Evolutionary conservation across 1,284 basidiomycete genomes (phyloP), one percentile per base, ranked within the genome.

Genomic region (Irpex sp.): DNA sequence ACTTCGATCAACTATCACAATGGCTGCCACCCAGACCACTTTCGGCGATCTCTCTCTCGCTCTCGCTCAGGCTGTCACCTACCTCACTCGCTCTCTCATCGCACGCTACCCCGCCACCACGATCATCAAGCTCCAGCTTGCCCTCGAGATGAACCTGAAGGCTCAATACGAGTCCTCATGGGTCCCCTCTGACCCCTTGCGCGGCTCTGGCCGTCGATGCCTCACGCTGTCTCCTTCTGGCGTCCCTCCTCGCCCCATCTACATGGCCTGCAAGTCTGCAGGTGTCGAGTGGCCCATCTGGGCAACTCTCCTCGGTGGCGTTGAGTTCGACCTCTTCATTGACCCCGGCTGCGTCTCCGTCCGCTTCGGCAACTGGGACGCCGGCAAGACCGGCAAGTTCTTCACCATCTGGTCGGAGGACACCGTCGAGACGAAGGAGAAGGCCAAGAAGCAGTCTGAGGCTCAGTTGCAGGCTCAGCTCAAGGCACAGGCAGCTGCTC

Each of bases 211-310:
- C 59, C 86, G 86, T 65, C 88, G 90, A 68, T 89, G 86, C 77
- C 84, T 92, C 68, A 82, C 87, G 62, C 81, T 92, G 60, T 86
- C 89, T 1, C 88, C 89, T n/a, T 71, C 74, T 64, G 81, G 82
- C 66, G 78, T 85, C 2, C 90, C 90, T 47, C 89, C 90, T 57
- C 85, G 87, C 56, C 77, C 84, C 68, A 79, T 93, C 69, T 85
- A 89, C 77, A 77, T 83, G 60, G 87, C 90, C 13, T 91, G 89
- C 75, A 76, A 84, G 61, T 79, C 84, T 36, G 79, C 87, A 39
- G 83, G 83, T 63, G 81, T 92, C 43, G 85, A 89, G 67, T 92
- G 90, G 90, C 84, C 85, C 63, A 83, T 88, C 69, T 92, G 90
- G 90, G 88, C 90, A 59, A 69, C 80, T 53, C 77, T 81, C 60